These are phyloP conservation scores for Ceratobasidium sp. DNA, from an alignment of 1,284 basidiomycete species.

Conservation along the genomic window DNA sequence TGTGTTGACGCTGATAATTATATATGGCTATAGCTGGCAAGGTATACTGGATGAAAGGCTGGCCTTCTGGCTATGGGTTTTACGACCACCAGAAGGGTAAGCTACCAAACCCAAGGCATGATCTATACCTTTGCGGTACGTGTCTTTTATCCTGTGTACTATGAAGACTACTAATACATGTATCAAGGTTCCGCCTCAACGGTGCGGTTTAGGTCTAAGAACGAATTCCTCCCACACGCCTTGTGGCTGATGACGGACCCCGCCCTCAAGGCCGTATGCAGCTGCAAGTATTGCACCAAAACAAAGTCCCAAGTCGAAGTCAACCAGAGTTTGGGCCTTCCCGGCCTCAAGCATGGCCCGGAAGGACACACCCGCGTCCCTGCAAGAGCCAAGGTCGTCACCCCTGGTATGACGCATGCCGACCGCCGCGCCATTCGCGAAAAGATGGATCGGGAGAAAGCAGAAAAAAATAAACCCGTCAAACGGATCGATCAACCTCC, in stretches of 20 bases:
- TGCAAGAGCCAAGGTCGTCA: neutral
- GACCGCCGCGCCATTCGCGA: slow-evolving; percentile 19
- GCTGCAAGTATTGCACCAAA: slow-evolving; percentile 82
- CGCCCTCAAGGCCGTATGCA: slow-evolving; percentile 65
- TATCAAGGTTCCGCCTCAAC: slow-evolving; percentile 59
- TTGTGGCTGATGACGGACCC: slow-evolving; percentile 75
- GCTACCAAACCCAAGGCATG: slow-evolving; percentile 61
- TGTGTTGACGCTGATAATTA: neutral
- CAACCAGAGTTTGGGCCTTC: slow-evolving; percentile 27
- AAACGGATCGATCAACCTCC: slow-evolving; percentile 16
- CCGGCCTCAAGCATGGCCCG: slow-evolving; percentile 9
- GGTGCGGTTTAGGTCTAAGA: slow-evolving; percentile 75
- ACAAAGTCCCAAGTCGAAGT: slow-evolving; percentile 71
- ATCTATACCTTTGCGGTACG: slow-evolving; percentile 79
- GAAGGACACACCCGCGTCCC: slow-evolving; percentile 9
- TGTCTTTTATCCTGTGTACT: slow-evolving; percentile 33
- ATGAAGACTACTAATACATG: slow-evolving; percentile 51
- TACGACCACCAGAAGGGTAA: slow-evolving; percentile 77
- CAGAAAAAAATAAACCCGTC: neutral
- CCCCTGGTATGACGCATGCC: slow-evolving; percentile 16
- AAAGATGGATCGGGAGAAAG: slow-evolving; percentile 3
- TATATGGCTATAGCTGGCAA: slow-evolving; percentile 59
- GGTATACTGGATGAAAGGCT: slow-evolving; percentile 69
- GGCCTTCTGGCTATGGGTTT: slow-evolving; percentile 75
- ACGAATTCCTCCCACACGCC: slow-evolving; percentile 84